These are phyloP conservation scores for Zymoseptoria tritici DNA, from an alignment of 2,329 filamentous ascomycete genomes.

Conservation along the genomic window DNA sequence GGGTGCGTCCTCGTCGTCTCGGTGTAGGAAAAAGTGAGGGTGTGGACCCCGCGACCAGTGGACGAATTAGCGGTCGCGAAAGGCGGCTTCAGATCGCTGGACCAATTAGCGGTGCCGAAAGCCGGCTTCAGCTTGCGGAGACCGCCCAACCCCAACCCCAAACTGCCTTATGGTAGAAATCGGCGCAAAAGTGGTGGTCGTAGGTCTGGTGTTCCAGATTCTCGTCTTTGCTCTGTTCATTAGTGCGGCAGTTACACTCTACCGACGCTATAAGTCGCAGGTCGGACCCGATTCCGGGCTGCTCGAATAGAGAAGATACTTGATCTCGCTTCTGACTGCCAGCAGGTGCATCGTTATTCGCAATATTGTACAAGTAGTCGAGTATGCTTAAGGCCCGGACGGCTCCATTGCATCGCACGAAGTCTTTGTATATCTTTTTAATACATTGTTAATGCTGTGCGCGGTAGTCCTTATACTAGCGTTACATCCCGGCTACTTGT, in stretches of 20 bases:
- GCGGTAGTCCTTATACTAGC: slow-evolving; percentile 17
- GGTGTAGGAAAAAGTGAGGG: no score
- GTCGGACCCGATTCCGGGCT: slow-evolving; percentile 7
- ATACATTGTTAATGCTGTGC: slow-evolving; percentile 35
- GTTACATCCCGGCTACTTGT: slow-evolving; percentile 7
- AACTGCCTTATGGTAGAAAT: no score
- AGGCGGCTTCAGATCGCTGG: no score
- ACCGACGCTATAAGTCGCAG: slow-evolving; percentile 29
- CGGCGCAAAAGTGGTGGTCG: slow-evolving; percentile 49
- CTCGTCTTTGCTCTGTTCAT: slow-evolving; percentile 52
- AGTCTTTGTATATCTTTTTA: slow-evolving; percentile 39
- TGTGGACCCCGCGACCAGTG: no score
- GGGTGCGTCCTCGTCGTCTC: no score
- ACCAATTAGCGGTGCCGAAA: no score
- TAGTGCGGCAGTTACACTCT: slow-evolving; percentile 43
- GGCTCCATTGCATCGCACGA: slow-evolving; percentile 39
- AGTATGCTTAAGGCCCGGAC: slow-evolving; percentile 39
- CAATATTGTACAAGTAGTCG: slow-evolving; percentile 42
- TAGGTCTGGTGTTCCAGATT: slow-evolving; percentile 51
- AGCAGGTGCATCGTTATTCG: slow-evolving; percentile 39
- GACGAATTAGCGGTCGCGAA: no score
- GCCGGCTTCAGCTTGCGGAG: no score
- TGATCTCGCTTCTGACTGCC: slow-evolving; percentile 35
- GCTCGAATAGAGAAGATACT: slow-evolving; percentile 29
- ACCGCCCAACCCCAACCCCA: no score